Conservation (phyloP, 2,329 filamentous ascomycete genomes). For the Aspergillus sp. region DNA sequence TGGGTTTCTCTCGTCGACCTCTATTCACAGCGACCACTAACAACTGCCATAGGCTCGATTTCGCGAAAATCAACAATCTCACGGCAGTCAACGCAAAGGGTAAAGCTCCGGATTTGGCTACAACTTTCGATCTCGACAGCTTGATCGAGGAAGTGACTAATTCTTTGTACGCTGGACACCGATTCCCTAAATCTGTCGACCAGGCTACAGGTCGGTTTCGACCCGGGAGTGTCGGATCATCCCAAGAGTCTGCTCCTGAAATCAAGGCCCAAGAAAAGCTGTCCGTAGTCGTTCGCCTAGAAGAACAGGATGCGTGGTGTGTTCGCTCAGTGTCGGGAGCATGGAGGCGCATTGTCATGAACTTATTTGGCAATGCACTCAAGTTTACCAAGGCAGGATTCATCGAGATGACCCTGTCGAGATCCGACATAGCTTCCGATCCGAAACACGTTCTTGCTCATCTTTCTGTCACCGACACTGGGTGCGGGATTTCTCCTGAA, state of each 20-base stretch:
- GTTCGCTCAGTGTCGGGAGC: conserved; percentile 23
- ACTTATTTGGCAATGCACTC: conserved; percentile 31
- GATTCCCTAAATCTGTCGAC: conserved; percentile 6
- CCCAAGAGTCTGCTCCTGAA: background rate
- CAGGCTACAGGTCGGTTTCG: conserved; percentile 9
- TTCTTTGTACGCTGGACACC: conserved; percentile 22
- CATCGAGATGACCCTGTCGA: conserved; percentile 24
- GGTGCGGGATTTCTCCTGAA: conserved; percentile 55
- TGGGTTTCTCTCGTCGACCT: conserved; percentile 12
- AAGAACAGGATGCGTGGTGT: conserved; percentile 23
- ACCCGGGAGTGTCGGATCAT: conserved; percentile 8
- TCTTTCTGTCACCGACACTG: conserved; percentile 53
- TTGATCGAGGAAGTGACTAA: conserved; percentile 26
- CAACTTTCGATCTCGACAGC: conserved; percentile 25
- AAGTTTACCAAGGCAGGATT: conserved; percentile 30
- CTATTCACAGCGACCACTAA: conserved; percentile 1
- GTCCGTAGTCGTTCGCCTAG: conserved; percentile 23
- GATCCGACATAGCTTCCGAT: conserved; percentile 4
- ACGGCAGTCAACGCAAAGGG: conserved; percentile 10
- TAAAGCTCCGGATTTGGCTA: conserved; percentile 16
- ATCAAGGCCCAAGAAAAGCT: background rate
- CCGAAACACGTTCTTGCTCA: conserved; percentile 14
- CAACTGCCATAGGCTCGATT: conserved; percentile 19
- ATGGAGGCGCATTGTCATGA: conserved; percentile 32
- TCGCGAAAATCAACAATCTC: conserved; percentile 31